phyloP scores from a whole-genome alignment of 352 stramenopile genomes.

The Peronospora farinosa region DNA sequence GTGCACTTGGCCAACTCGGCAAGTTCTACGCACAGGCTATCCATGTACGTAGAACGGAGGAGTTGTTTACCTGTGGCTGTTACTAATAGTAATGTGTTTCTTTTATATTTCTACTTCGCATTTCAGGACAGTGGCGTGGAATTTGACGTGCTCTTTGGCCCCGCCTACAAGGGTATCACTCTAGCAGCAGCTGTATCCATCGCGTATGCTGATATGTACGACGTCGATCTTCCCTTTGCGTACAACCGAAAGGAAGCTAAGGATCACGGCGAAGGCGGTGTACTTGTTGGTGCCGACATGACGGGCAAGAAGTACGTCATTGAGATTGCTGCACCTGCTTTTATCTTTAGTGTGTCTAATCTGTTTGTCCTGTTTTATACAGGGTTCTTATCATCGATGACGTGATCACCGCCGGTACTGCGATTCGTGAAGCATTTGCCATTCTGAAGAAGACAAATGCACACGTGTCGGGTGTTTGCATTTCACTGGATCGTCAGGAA shows the following conservation, averaged over 20 bases:
- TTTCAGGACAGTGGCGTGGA: constrained; percentile 76
- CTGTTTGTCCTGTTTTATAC: constrained; percentile 7
- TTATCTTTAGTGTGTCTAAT: neutral
- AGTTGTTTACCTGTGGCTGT: constrained; percentile 3
- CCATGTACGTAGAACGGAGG: constrained; percentile 40
- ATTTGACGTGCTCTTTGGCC: constrained; percentile 99
- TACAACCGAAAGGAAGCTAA: constrained; percentile 99
- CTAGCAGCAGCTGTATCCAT: constrained; percentile 92
- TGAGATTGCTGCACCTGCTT: neutral
- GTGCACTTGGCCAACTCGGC: constrained; percentile 88
- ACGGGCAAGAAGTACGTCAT: constrained; percentile 84
- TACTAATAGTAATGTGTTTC: constrained; percentile 6
- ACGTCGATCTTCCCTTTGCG: constrained; percentile 91
- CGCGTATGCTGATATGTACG: constrained; percentile 88
- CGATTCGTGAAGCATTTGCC: constrained; percentile 92
- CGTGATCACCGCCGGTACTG: constrained; percentile 98
- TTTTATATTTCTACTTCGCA: constrained; percentile 17
- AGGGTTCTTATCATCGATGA: constrained; percentile 98
- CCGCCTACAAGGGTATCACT: constrained; percentile 99
- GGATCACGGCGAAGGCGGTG: constrained; percentile 97
- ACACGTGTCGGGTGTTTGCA: constrained; percentile 92
- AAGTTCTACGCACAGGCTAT: constrained; percentile 94
- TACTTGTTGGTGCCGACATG: constrained; percentile 93
- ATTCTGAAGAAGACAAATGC: constrained; percentile 89
- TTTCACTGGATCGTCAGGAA: constrained; percentile 97